phyloP scores from a whole-genome alignment of 2,329 filamentous ascomycete genomes.

The Zasmidium citrigriseum region DNA sequence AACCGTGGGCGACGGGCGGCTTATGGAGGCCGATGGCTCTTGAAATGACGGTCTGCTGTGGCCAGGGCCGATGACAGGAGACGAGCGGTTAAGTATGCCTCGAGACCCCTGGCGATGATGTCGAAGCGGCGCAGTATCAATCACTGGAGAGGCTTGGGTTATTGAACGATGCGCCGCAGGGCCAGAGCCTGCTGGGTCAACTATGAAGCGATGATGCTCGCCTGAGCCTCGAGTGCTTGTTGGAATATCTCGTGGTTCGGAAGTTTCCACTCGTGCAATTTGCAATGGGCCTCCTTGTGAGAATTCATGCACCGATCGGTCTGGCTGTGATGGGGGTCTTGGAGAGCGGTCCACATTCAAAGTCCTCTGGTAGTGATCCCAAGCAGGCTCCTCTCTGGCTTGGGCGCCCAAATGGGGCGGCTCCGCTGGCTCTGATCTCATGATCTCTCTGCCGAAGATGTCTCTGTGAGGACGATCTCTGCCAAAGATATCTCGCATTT shows the following conservation, averaged over 20 bases:
- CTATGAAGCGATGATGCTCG: neutral
- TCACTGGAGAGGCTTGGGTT: too few relatives aligned
- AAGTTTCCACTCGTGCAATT: slow-evolving; percentile 18
- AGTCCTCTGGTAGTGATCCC: slow-evolving; percentile 18
- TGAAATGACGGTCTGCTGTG: neutral
- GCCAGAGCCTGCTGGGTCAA: too few relatives aligned
- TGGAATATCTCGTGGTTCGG: slow-evolving; percentile 2
- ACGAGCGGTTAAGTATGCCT: neutral
- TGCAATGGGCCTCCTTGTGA: slow-evolving; percentile 18
- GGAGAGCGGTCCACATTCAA: slow-evolving; percentile 9
- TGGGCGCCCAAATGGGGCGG: slow-evolving; percentile 7
- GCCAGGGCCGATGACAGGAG: neutral
- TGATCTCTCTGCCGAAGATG: slow-evolving; percentile 2
- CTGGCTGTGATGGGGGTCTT: neutral
- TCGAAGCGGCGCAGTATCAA: neutral
- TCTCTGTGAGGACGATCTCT: slow-evolving; percentile 6
- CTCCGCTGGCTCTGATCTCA: slow-evolving; percentile 6
- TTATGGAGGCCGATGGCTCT: too few relatives aligned
- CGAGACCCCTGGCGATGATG: neutral
- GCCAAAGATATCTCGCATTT: neutral
- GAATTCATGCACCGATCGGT: slow-evolving; percentile 18
- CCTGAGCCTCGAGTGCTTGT: neutral
- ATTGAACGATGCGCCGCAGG: too few relatives aligned
- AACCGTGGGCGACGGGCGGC: too few relatives aligned
- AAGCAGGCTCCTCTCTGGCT: slow-evolving; percentile 9